Evolutionary conservation across 208 protist genomes (phyloP), one percentile per base, ranked within the genome.

Genomic region (Lotmaria passim): DNA sequence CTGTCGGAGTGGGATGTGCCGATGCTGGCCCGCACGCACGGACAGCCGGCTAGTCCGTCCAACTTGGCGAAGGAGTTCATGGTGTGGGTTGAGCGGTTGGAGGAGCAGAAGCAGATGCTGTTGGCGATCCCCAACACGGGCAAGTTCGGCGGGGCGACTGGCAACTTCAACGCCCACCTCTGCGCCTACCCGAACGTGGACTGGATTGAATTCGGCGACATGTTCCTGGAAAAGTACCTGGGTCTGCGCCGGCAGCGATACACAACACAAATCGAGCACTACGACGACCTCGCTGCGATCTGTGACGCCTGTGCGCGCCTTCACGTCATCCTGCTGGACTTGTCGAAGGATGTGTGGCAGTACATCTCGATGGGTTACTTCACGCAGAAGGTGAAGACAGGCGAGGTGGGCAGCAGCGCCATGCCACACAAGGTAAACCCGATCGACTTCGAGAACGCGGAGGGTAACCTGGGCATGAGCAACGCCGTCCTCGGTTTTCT

Each of bases 381-480:
- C 79, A 76, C 87, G 36, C 97, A 98, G 73, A 93, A 89, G 71
- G 83, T 96, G 17, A 86, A 96, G 57, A 84, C 77, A 24, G 93
- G 89, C 21, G 97, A 99, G 69, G 90, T 99, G 31, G 97, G 97
- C 28, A 98, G 92, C 68, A 98, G 95, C 53, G 91, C 97, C 12
- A 99, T 99, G 97, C 97, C 97, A 30, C 97, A 99, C 75, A 99
- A 99, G 82, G 94, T 98, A 51, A 99, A 99, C 81, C 97, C 97
- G 34, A 98, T 99, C 62, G 97, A 99, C 83, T 99, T 99, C 87
- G 97, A 99, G 68, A 99, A 99, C 69, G 95, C 96, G 0, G 97
- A 99, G 76, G 97, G 97, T 34, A 99, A 99, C 73, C 81, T 98
- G 10, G 92, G 89, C 36, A 72, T 98, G 21, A 96, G 93, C 59